Conservation (phyloP, 768 basidiomycete species). For the Leucocoprinus leucothites region DNA sequence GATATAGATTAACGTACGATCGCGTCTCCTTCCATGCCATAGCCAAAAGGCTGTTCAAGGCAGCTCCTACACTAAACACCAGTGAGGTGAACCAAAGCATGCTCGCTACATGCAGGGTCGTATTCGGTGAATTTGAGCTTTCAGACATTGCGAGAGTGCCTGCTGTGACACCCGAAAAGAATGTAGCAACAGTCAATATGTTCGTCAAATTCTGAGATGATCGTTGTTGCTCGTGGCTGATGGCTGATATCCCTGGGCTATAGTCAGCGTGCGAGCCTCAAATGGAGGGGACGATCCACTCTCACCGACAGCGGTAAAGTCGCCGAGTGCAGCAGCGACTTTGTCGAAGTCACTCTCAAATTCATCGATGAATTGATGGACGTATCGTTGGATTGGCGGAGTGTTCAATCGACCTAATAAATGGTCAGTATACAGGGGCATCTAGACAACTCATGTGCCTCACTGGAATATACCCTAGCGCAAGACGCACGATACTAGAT, state of each 20-base stretch:
- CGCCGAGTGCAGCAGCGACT: neutral
- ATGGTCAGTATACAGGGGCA: neutral
- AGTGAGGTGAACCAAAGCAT: slow-evolving; percentile 25
- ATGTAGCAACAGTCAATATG: slow-evolving; percentile 6
- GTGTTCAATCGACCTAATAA: slow-evolving; percentile 3
- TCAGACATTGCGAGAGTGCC: slow-evolving; percentile 3
- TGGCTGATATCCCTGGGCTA: slow-evolving; percentile 1
- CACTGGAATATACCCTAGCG: slow-evolving; percentile 5
- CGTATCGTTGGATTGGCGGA: slow-evolving; percentile 3
- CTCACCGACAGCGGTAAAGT: slow-evolving; percentile 6
- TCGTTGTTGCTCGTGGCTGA: slow-evolving; percentile 7
- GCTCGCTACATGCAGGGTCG: slow-evolving; percentile 14
- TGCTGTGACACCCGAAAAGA: slow-evolving; percentile 7
- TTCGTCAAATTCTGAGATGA: neutral
- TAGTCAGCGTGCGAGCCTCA: neutral
- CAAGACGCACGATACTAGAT: slow-evolving; percentile 8
- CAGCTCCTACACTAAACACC: slow-evolving; percentile 23
- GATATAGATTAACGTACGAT: slow-evolving; percentile 18
- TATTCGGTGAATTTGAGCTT: neutral
- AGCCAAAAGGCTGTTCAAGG: slow-evolving; percentile 22
- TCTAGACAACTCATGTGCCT: neutral
- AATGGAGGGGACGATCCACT: neutral
- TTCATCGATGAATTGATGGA: slow-evolving; percentile 4
- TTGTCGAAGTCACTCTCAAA: neutral
- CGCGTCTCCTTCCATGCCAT: slow-evolving; percentile 22